A percentile compares a stretch with the other conserved stretches of the same genome.
phyloP scores from a whole-genome alignment of 2,329 filamentous ascomycete genomes.

The Talaromyces funiculosus region DNA sequence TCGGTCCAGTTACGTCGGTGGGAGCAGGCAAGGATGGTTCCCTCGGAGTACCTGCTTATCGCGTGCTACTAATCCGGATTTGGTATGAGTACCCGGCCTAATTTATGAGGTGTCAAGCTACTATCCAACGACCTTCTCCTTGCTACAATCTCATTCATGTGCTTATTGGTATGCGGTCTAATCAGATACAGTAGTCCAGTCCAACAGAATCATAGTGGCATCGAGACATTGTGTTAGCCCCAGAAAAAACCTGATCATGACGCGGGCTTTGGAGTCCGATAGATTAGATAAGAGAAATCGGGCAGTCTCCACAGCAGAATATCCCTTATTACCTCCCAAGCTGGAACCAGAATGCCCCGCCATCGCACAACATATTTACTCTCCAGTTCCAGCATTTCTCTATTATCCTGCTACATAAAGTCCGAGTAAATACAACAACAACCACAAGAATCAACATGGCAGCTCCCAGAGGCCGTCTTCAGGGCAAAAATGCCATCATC shows the following conservation, averaged over 20 bases:
- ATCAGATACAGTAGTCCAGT: neutral
- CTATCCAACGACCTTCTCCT: neutral
- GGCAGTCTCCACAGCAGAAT: neutral
- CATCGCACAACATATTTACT: neutral
- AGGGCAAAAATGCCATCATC: constrained; percentile 66
- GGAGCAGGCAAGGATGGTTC: neutral
- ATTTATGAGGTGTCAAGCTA: neutral
- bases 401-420: neutral
- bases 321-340: neutral
- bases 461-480: constrained; percentile 43
- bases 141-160: neutral
- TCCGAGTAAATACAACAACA: neutral
- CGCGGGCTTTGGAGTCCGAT: neutral
- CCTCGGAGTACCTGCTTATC: neutral
- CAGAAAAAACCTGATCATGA: neutral
- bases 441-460: constrained; percentile 5
- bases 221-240: neutral
- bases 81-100: neutral
- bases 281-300: constrained; percentile 16
- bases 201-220: neutral
- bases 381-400: neutral
- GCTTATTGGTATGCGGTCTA: neutral
- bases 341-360: neutral
- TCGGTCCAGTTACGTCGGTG: neutral
- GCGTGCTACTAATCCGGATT: neutral